Evolutionary conservation across 164 flowering plant genomes (phyloP), one percentile per base, ranked within the genome.

Genomic region (Vitis vinifera): DNA sequence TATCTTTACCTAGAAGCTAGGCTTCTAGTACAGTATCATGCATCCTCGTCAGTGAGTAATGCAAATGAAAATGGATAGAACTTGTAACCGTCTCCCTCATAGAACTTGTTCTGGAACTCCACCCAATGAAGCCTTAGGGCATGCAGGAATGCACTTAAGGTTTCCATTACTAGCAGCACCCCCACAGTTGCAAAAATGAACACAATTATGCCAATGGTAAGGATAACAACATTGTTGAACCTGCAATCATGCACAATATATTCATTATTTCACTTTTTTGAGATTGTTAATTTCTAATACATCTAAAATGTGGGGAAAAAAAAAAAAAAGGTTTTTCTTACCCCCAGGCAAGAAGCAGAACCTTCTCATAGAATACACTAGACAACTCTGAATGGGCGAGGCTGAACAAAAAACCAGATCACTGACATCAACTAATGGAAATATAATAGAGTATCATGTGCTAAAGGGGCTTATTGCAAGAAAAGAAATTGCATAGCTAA

Each of bases 71-170:
- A 95, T 8, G 99, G 98, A 13, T 30, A 49, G 75, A 93, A 95
- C 69, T 92, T 90, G 78, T 92, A 95, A 14, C 99, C 99, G 69
- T 88, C 90, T 62, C 99, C 99, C 73, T 89, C 91, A 53, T 95
- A 95, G 70, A 93, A 95, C 84, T 93, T 95, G 82, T 87, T 90
- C 81, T 85, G 91, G 74, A 89, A 94, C 79, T 94, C 98, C 51
- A 94, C 95, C 99, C 99, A 92, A 68, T 92, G 97, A 81, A 94
- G 97, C 19, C 97, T 79, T 70, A 94, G 68, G 2, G 97, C 97
- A 62, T 95, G 99, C 9, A 95, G 80, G 78, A 95, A 95, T n/a
- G 99, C 99, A 76, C 99, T 93, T 30, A 92, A 77, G 0, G 97
- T 87, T 80, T 95, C 98, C 99, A 95, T 95, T 63, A 95, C 91